Base-by-base conservation (phyloP, 305 asterid genomes). In the Plantago coronopus region DNA sequence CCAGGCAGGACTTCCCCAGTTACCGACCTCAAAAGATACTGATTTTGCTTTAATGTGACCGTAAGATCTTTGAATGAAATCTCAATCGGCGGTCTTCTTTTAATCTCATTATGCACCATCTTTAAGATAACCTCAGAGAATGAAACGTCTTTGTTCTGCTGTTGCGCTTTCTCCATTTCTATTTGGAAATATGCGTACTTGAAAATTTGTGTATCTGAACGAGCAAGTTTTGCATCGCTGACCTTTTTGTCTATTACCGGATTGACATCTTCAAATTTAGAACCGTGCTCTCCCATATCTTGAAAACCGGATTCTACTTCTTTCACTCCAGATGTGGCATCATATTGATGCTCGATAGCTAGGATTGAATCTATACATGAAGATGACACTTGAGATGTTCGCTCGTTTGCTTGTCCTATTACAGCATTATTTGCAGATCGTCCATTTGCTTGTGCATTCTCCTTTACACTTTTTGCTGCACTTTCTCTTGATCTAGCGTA, bases 401-500 rank as follows among this genome's bases (percentile, higher is more conserved):
- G 18, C 67, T 71, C 86, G 62, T 54, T 18, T 8, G 87, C 88
- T 67, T 76, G 79, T 56, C 12, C 51, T 19, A 82, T 74, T 46
- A 78, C n/a, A n/a, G n/a, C n/a, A n/a, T n/a, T n/a, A n/a, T n/a
- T n/a, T n/a, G n/a, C n/a, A n/a, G n/a, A n/a, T n/a, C n/a, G n/a
- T n/a, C n/a, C n/a, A n/a, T n/a, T n/a, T n/a, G n/a, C n/a, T n/a
- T n/a, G 91, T 25, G 66, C 90, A 21, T 76, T 84, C 61, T 85
- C 86, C 77, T 79, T 75, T 45, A 86, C 86, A 46, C 87, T 84
- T 68, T 71, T 83, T 46, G 80, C 91, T 4, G 95, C 95, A 48
- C 75, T 87, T 79, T 87, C 95, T 77, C 96, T 87, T 59, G 96
- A 85, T 70, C 83, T 84, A 16, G 96, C 87, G 48, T 85, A 80